phyloP scores from a whole-genome alignment of 441 rosid species.

The Euphorbia corollata region DNA sequence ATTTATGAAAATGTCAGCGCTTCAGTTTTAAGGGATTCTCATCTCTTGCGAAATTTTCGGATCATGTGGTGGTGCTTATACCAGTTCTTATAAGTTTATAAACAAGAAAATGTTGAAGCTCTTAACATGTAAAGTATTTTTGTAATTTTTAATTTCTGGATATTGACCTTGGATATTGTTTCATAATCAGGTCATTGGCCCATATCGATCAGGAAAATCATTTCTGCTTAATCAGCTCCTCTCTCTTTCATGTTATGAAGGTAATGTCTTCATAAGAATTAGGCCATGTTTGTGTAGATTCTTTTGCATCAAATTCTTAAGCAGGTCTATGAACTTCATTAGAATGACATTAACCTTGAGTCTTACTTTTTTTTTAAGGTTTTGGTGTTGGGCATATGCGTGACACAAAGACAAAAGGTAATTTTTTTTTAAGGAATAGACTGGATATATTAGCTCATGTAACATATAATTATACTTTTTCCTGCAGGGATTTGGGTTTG shows the following conservation, averaged over 20 bases:
- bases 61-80: background rate
- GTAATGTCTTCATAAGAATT: slow-evolving; percentile 33
- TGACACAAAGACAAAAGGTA: slow-evolving; percentile 98
- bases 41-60: background rate
- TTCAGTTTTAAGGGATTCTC: background rate
- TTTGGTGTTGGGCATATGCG: slow-evolving; percentile 99
- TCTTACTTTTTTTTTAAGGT: slow-evolving; percentile 39
- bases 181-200: slow-evolving; percentile 80
- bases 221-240: slow-evolving; percentile 97
- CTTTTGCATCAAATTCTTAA: slow-evolving; percentile 13
- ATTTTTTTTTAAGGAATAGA: slow-evolving; percentile 9
- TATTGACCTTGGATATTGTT: slow-evolving; percentile 23
- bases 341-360: background rate
- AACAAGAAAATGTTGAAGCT: background rate
- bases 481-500: slow-evolving; percentile 90
- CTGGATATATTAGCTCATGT: slow-evolving; percentile 17
- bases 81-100: background rate
- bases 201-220: slow-evolving; percentile 96
- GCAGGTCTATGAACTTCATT: slow-evolving; percentile 13
- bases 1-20: background rate
- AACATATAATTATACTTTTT: slow-evolving; percentile 14
- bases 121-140: slow-evolving; percentile 8
- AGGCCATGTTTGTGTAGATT: background rate
- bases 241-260: slow-evolving; percentile 95
- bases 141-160: slow-evolving; percentile 5